Conservation (phyloP, 352 stramenopile species). For the Pelagophyceae sp. region DNA sequence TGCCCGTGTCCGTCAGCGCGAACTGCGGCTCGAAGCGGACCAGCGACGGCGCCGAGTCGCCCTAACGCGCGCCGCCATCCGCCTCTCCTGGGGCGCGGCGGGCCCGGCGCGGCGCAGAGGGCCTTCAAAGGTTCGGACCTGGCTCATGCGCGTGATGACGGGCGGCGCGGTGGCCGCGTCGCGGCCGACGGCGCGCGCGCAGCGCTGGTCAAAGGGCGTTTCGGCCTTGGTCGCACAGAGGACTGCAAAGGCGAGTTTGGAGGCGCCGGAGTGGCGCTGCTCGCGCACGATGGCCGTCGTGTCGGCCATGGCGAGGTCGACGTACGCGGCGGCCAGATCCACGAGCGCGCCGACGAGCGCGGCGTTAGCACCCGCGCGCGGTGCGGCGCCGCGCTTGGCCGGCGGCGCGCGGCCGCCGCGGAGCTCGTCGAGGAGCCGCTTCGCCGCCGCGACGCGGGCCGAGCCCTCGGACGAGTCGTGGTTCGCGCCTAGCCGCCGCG, state of each 20-base stretch:
- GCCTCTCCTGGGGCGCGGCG: slow-evolving; percentile 65
- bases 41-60: slow-evolving; percentile 46
- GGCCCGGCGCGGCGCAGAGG: slow-evolving; percentile 47
- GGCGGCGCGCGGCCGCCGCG: slow-evolving; percentile 29
- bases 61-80: slow-evolving; percentile 62
- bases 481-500: too few relatives aligned
- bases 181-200: slow-evolving; percentile 43
- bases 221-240: background rate
- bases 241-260: slow-evolving; percentile 33
- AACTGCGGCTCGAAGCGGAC: slow-evolving; percentile 75
- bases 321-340: slow-evolving; percentile 47
- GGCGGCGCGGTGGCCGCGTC: slow-evolving; percentile 54
- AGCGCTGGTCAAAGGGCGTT: slow-evolving; percentile 29
- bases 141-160: slow-evolving; percentile 58
- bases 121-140: too few relatives aligned
- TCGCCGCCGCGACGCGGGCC: slow-evolving; percentile 40
- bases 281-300: slow-evolving; percentile 36
- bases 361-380: too few relatives aligned
- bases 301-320: slow-evolving; percentile 45
- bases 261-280: slow-evolving; percentile 26
- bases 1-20: slow-evolving; percentile 81
- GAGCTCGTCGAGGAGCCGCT: slow-evolving; percentile 43
- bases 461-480: slow-evolving; percentile 39
- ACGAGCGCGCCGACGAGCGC: slow-evolving; percentile 45
- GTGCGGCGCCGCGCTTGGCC: too few relatives aligned